Percentiles rank a stretch among this genome's conserved stretches.
phyloP scores from a whole-genome alignment of 371 early-diverging fungal species.

The Saksenaea vasiformis region DNA sequence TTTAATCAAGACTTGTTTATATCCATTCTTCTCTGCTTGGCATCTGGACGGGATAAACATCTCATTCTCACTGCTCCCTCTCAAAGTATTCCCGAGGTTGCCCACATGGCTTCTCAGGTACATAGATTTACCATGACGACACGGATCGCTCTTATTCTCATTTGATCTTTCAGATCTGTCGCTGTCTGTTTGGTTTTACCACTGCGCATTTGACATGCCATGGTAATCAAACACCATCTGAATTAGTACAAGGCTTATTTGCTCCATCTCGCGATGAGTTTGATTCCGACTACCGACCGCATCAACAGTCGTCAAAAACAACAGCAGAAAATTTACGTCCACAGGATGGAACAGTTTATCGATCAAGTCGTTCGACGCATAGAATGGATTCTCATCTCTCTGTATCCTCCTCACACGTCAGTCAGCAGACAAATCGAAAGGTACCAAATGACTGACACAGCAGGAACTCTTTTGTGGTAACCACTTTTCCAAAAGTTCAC shows the following conservation, averaged over 20 bases:
- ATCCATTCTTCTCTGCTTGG: constrained; percentile 44
- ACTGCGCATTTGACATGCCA: constrained; percentile 39
- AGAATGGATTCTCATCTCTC: neutral
- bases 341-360: neutral
- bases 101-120: constrained; percentile 49
- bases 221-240: constrained; percentile 25
- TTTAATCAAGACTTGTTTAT: constrained; percentile 51
- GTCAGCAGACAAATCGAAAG: neutral
- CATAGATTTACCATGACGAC: neutral
- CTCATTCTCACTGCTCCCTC: constrained; percentile 43
- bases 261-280: constrained; percentile 28
- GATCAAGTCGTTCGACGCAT: neutral
- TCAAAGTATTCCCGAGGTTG: constrained; percentile 34
- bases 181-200: constrained; percentile 46
- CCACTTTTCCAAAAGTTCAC: neutral
- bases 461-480: neutral
- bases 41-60: constrained; percentile 44
- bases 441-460: neutral
- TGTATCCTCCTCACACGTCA: neutral
- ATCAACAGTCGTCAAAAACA: constrained; percentile 2
- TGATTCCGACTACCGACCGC: neutral
- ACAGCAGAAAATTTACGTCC: constrained; percentile 6
- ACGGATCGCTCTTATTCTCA: neutral
- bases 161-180: constrained; percentile 28
- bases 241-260: constrained; percentile 39